A percentile compares a stretch with the other conserved stretches of the same genome.
Evolutionary conservation across 306 rosid species (phyloP).

Genomic region (Lagenaria siceraria): DNA sequence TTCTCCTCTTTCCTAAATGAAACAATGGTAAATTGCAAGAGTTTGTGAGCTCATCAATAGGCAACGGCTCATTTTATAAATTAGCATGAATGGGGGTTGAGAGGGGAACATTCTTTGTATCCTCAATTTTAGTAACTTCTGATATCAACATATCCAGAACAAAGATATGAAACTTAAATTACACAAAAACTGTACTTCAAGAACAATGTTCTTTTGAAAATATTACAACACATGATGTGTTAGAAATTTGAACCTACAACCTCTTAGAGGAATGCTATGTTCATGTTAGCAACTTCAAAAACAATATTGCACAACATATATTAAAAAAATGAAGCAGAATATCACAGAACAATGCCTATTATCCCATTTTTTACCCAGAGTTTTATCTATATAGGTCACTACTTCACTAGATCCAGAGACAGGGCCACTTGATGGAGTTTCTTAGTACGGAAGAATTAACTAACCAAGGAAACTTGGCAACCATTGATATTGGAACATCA

Average conservation of each 20-base stretch:
- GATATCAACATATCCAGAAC: neutral
- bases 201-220: neutral
- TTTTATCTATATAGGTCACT: neutral
- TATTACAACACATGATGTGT: neutral
- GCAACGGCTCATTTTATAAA: neutral
- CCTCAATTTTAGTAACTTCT: neutral
- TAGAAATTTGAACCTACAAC: neutral
- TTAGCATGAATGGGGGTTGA: neutral
- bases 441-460: neutral
- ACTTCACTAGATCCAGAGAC: neutral
- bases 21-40: constrained; percentile 14
- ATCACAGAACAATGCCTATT: neutral
- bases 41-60: constrained; percentile 13
- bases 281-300: neutral
- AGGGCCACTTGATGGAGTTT: neutral
- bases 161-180: neutral
- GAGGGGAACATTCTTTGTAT: neutral
- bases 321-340: neutral
- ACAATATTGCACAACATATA: neutral
- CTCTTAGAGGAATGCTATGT: neutral
- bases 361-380: neutral
- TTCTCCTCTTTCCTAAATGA: constrained; percentile 96
- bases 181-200: neutral
- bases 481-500: neutral
- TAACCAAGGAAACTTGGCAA: neutral